Base-by-base conservation (phyloP, 768 basidiomycete genomes). In the Leccinellum albellum region DNA sequence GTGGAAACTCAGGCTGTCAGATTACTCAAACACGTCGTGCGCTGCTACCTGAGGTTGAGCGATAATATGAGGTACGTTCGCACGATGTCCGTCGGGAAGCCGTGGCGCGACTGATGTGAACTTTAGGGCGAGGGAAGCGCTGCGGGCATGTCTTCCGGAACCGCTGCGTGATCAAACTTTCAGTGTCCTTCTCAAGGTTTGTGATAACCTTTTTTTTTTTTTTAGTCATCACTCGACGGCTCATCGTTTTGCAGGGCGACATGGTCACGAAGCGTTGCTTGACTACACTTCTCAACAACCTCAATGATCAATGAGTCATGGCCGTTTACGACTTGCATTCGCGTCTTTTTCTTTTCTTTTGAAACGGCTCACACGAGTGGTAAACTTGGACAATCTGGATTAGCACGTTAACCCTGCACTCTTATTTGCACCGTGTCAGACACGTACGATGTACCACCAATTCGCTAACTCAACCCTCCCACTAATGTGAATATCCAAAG, bases 1-100 rank as follows among this genome's bases (percentile, higher is more conserved):
- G 95, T 98, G 53, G 96, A 99, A 74, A 97, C 91, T 2, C 97
- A 98, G 73, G 97, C 97, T 12, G 96, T 98, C 28, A 78, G 97
- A 65, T 76, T 99, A 49, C 77, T 99, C 64, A 99, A 99, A 73
- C 97, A 99, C 70, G 97, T 99, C 51, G 97, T 99, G 29, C 82
- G 97, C 55, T 99, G 97, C 74, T 99, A 99, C 72, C 74, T 99
- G 60, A 83, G 97, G 44, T 78, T 99, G 64, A 96, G 93, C 68
- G 97, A 99, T 75, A 99, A 99, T 67, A 76, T 95, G 56, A 84
- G 94, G 94, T 92, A 64, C 47, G 86, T 76, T 53, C 26, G 45
- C 56, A 56, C 57, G 56, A 48, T 64, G 21, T 40, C 51, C 51
- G 14, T 45, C 13, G 2, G 20, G 13, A 15, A 64, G 58, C 57